Evolutionary conservation across 192 early-diverging fungal species (phyloP).

Genomic region (Umbelopsis isabellina): DNA sequence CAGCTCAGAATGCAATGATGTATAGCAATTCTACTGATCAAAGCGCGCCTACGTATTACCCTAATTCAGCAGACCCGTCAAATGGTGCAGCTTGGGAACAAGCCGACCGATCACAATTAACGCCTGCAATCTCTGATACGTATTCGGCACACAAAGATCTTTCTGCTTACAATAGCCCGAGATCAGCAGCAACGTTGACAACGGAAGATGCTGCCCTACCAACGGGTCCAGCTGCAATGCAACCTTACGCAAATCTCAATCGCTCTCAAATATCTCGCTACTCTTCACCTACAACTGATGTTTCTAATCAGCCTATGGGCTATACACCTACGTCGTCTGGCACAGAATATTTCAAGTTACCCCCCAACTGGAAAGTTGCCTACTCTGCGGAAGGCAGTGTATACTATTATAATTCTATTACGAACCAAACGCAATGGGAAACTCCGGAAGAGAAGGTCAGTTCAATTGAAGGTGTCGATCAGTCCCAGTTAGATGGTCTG

Average conservation of each 20-base stretch:
- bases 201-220: conserved; percentile 23
- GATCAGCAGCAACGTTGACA: neutral
- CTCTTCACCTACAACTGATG: conserved; percentile 30
- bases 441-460: conserved; percentile 41
- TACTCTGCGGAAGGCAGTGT: conserved; percentile 46
- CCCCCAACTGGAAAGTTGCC: conserved; percentile 54
- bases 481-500: conserved; percentile 26
- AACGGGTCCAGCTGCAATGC: conserved; percentile 31
- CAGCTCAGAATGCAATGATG: conserved; percentile 7
- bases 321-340: neutral
- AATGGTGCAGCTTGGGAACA: neutral
- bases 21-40: conserved; percentile 17
- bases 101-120: neutral
- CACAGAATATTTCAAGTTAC: conserved; percentile 35
- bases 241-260: conserved; percentile 27
- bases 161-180: neutral
- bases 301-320: conserved; percentile 8
- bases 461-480: conserved; percentile 33
- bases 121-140: neutral
- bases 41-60: conserved; percentile 22
- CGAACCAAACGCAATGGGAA: conserved; percentile 57
- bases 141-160: neutral
- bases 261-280: conserved; percentile 14
- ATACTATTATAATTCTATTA: conserved; percentile 60
- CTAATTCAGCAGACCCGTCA: neutral